Percentiles rank a stretch among this genome's conserved stretches.
Conservation (phyloP, 2,329 filamentous ascomycete species). For the Aspergillus hiratsukae region DNA sequence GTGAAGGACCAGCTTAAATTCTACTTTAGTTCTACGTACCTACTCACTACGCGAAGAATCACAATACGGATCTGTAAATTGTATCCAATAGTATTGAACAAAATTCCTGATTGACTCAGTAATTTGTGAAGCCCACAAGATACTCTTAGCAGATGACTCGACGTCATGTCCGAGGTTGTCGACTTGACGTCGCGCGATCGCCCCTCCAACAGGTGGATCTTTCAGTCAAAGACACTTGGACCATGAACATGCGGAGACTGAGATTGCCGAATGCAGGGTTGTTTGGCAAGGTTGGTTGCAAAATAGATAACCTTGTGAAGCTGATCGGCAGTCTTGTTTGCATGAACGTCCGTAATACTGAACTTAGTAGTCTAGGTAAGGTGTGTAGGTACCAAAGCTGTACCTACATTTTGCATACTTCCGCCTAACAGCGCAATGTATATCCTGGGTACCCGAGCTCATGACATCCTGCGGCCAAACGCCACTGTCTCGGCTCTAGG, state of each 20-base stretch:
- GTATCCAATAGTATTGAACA: background rate
- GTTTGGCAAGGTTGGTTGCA: background rate
- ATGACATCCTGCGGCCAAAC: background rate
- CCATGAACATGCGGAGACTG: background rate
- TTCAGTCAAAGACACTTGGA: background rate
- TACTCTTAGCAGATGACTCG: background rate
- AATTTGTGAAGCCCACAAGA: background rate
- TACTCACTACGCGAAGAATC: background rate
- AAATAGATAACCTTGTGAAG: too few species aligned
- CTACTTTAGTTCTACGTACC: background rate
- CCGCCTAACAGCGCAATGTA: background rate
- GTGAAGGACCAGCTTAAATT: background rate
- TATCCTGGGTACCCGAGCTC: background rate
- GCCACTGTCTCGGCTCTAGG: background rate
- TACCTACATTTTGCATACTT: background rate
- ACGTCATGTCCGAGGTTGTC: background rate
- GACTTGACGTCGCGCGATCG: background rate
- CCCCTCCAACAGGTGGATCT: background rate
- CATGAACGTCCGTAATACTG: background rate
- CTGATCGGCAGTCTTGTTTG: background rate
- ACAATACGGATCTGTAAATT: background rate
- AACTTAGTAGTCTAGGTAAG: background rate
- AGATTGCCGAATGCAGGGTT: background rate
- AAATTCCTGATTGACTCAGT: background rate
- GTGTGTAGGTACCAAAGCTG: background rate